phyloP scores from a whole-genome alignment of 352 stramenopile species.

The Phytophthora quininea region DNA sequence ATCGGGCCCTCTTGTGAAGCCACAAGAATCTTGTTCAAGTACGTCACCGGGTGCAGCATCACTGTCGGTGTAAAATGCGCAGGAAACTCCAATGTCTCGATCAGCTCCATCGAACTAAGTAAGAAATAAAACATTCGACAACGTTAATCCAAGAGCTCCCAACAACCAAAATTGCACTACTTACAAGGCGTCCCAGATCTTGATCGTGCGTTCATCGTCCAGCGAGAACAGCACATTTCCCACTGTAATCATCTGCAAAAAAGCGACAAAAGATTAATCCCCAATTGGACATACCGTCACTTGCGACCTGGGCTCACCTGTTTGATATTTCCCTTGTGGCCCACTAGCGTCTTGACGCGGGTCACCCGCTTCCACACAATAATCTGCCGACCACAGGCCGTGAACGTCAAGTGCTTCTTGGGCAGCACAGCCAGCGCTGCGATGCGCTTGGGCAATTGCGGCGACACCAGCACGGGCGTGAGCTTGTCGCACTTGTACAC shows the following conservation, averaged over 20 bases:
- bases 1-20: slow-evolving; percentile 82
- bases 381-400: slow-evolving; percentile 71
- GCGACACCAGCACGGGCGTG: slow-evolving; percentile 83
- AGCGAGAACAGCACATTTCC: slow-evolving; percentile 77
- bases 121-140: neutral
- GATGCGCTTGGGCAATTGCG: slow-evolving; percentile 82
- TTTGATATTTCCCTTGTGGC: slow-evolving; percentile 66
- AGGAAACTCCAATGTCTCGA: slow-evolving; percentile 66
- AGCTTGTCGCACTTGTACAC: slow-evolving; percentile 92
- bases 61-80: slow-evolving; percentile 67
- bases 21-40: slow-evolving; percentile 95
- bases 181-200: slow-evolving; percentile 72
- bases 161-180: slow-evolving; percentile 13
- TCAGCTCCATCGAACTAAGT: slow-evolving; percentile 53
- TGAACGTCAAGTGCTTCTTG: slow-evolving; percentile 82
- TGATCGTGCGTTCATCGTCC: slow-evolving; percentile 57
- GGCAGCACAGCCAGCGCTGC: slow-evolving; percentile 60
- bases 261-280: neutral
- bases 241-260: slow-evolving; percentile 40
- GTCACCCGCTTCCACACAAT: slow-evolving; percentile 77
- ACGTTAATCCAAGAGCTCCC: slow-evolving; percentile 10
- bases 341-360: slow-evolving; percentile 54
- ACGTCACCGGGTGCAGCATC: slow-evolving; percentile 92
- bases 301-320: slow-evolving; percentile 21
- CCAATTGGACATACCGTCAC: neutral